Percentiles rank a stretch among this genome's conserved stretches.
Evolutionary conservation across 2,329 filamentous ascomycete species (phyloP).

Genomic region (Penicillium sclerotiorum): DNA sequence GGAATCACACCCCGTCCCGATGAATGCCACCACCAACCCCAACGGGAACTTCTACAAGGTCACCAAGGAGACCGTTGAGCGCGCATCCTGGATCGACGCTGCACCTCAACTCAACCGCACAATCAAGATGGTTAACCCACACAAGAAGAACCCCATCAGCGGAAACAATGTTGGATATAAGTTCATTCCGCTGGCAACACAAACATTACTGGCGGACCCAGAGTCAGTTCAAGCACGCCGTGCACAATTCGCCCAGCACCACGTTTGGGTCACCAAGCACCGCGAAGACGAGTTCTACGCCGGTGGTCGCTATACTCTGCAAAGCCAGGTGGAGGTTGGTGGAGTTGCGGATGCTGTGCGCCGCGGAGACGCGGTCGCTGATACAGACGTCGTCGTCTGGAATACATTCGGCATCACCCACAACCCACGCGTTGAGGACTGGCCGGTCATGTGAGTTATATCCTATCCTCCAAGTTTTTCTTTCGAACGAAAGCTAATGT

Average conservation of each 20-base stretch:
- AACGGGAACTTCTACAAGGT: conserved; percentile 56
- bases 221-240: conserved; percentile 55
- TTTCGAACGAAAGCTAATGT: conserved; percentile 10
- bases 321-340: conserved; percentile 46
- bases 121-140: conserved; percentile 62
- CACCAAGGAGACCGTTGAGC: conserved; percentile 48
- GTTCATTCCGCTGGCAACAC: conserved; percentile 58
- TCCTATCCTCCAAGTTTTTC: background rate
- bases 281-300: conserved; percentile 56
- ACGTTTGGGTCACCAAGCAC: conserved; percentile 59
- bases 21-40: conserved; percentile 55
- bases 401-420: conserved; percentile 49
- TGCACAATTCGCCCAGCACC: conserved; percentile 59
- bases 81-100: conserved; percentile 53
- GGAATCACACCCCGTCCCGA: conserved; percentile 61
- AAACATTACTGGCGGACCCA: conserved; percentile 59
- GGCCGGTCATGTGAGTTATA: conserved; percentile 45
- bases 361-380: conserved; percentile 35
- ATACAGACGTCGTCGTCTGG: conserved; percentile 50
- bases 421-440: conserved; percentile 49
- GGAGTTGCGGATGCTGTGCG: conserved; percentile 38
- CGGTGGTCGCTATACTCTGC: conserved; percentile 59
- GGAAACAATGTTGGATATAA: conserved; percentile 59
- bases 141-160: conserved; percentile 57
- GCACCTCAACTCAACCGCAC: conserved; percentile 48